Base-by-base conservation (phyloP, 164 flowering plant species). In the Liquidambar formosana region DNA sequence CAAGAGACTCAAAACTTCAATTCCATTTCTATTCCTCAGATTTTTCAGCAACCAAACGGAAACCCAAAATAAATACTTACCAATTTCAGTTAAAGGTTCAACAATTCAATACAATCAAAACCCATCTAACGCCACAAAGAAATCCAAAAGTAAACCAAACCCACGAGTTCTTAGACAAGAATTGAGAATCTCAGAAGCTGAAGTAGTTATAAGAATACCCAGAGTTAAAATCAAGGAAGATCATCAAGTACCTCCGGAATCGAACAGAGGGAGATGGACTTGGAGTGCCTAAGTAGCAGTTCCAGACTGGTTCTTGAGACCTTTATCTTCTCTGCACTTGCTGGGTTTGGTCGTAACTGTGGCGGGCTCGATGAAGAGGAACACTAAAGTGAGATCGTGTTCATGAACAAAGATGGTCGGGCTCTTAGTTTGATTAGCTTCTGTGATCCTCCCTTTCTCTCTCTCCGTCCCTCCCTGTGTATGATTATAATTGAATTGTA, bases 161-260 rank as follows among this genome's bases (percentile, higher is more conserved):
- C 41, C 41, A 33, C 41, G 41, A 33, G 41, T 33, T 33, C 41
- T 25, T 54, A 22, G 11, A 13, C 58, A 22, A 54, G 11, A 54
- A 54, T 54, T 22, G 58, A n/a, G 14, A 54, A 22, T 22, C 56
- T 26, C 46, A 27, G 19, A 60, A 27, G 44, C n/a, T 19, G 8
- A 47, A 59, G 33, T 49, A 2, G 11, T 15, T 51, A 38, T 41
- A 58, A 10, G 18, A 49, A 41, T 15, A 59, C 57, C 63, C 64
- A 68, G 48, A 46, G 47, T 16, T 68, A 18, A 51, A 69, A 69
- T 52, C 2, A 11, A 48, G 49, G 22, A 21, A 61, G 11, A 51
- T 19, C 8, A 38, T 21, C 12, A 61, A 61, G 18, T 61, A 69
- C 72, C 72, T 60, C 13, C 16, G 18, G 57, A 61, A 69, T 49